Base-by-base conservation (phyloP, 805 yeast species). In the Suhomyces kilbournensis region DNA sequence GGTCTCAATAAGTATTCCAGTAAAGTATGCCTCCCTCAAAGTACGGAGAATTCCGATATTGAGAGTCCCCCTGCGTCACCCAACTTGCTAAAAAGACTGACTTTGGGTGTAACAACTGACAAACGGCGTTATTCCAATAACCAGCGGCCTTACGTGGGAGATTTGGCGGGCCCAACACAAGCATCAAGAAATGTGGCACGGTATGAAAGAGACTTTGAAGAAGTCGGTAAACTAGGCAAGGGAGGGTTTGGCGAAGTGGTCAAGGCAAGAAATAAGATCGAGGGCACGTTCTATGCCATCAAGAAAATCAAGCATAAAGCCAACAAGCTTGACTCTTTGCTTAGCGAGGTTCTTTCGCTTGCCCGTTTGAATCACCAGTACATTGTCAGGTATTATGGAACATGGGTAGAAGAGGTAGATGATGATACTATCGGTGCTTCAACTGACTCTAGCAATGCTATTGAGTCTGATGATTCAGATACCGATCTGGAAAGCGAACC, bases 241-340 rank as follows among this genome's bases (percentile, higher is more conserved):
- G 99, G 99, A 39, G 99, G 96, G 0, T 94, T 88, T 70, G 99
- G 99, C 5, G 97, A 94, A 67, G 99, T 94, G 7, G 97, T 94
- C n/a, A 92, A 93, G 63, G 98, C 94, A 0, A 77, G 99, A 55
- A 93, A 92, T 66, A 81, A 92, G 53, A 79, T 94, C 57, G 99
- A 94, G 65, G 98, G 99, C 19, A 79, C 97, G 14, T 89, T 88
- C 60, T 94, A 94, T 67, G 99, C 99, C 0, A 84, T 94, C 53
- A 94, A 94, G 67, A 93, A 92, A 60, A 88, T 94, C 47, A 83
- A 86, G 53, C 97, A 94, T 60, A 81, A 86, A 2, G 87, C 88
- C 47, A 85, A 88, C 60, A 86, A 88, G 58, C 74, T 94, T 43
- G 85, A 96, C 22, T 82, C 87, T 4, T 86, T 94, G 54, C 72